A percentile compares a stretch with the other conserved stretches of the same genome.
Conservation (phyloP, 1,284 basidiomycete genomes). For the Tremellales sp. region DNA sequence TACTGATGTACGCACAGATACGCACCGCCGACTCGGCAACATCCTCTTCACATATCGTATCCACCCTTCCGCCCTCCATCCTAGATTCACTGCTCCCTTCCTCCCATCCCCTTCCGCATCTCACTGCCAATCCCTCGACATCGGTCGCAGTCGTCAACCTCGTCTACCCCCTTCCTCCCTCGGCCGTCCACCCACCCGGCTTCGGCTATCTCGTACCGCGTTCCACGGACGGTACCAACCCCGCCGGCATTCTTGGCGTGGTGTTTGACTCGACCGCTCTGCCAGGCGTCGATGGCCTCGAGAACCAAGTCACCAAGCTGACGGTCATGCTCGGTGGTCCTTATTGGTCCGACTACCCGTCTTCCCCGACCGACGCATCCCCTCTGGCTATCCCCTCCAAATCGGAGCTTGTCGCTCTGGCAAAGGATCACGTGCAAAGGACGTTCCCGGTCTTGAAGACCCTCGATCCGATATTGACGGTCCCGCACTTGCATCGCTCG, state of each 20-base stretch:
- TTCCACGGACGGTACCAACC: conserved; percentile 46
- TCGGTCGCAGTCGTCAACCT: conserved; percentile 68
- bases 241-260: conserved; percentile 62
- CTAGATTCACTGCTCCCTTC: conserved; percentile 31
- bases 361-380: conserved; percentile 3
- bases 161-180: conserved; percentile 55
- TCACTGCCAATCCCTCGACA: conserved; percentile 42
- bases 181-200: conserved; percentile 63
- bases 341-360: conserved; percentile 53
- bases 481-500: conserved; percentile 58
- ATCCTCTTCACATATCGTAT: conserved; percentile 27
- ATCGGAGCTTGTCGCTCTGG: conserved; percentile 31
- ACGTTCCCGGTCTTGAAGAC: conserved; percentile 52
- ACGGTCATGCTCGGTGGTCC: conserved; percentile 92
- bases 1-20: conserved; percentile 4
- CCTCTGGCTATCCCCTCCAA: conserved; percentile 11
- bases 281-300: conserved; percentile 59
- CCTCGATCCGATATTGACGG: conserved; percentile 52
- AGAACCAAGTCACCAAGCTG: conserved; percentile 57
- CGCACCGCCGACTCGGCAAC: conserved; percentile 23
- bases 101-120: conserved; percentile 53
- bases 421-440: conserved; percentile 51
- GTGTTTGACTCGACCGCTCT: conserved; percentile 79
- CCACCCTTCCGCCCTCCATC: conserved; percentile 23
- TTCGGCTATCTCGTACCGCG: conserved; percentile 95